Conservation (phyloP, 768 basidiomycete genomes). For the Calocybe indica region DNA sequence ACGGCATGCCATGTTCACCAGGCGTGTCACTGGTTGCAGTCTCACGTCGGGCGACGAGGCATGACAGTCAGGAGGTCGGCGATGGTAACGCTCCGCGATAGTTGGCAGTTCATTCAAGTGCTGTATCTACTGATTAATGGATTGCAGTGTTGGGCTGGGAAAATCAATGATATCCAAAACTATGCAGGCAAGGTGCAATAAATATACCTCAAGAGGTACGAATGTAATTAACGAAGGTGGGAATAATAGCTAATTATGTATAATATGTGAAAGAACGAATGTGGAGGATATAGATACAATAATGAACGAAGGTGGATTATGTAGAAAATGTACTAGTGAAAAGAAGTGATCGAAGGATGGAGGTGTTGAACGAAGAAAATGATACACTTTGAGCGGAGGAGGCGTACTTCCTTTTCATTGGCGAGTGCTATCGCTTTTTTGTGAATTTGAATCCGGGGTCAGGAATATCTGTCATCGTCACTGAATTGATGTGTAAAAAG, state of each 20-base stretch:
- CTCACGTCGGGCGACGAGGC: no score
- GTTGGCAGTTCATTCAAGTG: no score
- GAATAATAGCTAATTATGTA: slow-evolving; percentile 5
- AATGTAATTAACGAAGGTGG: slow-evolving; percentile 11
- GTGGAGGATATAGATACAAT: slow-evolving; percentile 10
- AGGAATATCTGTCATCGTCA: no score
- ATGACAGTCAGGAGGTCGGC: no score
- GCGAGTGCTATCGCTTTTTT: neutral
- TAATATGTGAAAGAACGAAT: neutral
- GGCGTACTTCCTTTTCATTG: neutral
- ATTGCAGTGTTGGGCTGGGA: no score
- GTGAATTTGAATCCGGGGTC: neutral
- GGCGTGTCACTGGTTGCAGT: no score
- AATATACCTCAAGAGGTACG: slow-evolving; percentile 7
- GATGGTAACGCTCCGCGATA: no score
- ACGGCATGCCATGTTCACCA: no score
- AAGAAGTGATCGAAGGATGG: neutral
- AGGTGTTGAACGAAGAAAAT: slow-evolving; percentile 1
- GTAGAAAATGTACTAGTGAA: neutral
- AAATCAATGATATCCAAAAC: no score
- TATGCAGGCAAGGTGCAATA: neutral
- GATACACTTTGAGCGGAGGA: neutral
- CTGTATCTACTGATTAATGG: no score
- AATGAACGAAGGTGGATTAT: neutral
- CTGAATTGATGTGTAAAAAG: neutral